Evolutionary conservation across 1,284 basidiomycete genomes (phyloP).

Genomic region (Coniophora puteana): DNA sequence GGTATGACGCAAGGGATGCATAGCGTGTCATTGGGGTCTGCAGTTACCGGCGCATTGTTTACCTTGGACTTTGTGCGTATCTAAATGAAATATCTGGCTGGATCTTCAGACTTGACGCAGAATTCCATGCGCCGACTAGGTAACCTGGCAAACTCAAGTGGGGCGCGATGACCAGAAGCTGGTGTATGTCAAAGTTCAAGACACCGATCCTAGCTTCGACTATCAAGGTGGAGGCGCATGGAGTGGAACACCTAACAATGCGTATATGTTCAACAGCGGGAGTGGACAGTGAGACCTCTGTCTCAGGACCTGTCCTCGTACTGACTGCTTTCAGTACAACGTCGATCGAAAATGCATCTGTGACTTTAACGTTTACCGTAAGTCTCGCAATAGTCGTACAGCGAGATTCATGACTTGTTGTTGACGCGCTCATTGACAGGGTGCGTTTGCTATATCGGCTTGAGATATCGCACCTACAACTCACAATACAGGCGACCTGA

Average conservation of each 20-base stretch:
- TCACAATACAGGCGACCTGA: conserved; percentile 3
- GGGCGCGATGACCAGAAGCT: not conserved
- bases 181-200: not conserved
- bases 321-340: conserved; percentile 12
- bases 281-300: conserved; percentile 15
- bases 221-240: conserved; percentile 1
- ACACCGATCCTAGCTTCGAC: conserved; percentile 3
- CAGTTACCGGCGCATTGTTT: not conserved
- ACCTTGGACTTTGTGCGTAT: no score
- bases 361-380: conserved; percentile 16
- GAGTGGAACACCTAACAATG: conserved; percentile 1
- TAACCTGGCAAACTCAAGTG: conserved; percentile 1
- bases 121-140: no score
- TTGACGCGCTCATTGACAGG: not conserved
- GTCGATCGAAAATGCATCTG: conserved; percentile 11
- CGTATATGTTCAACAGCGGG: conserved; percentile 2
- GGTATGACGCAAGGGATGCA: conserved; percentile 11
- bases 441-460: not conserved
- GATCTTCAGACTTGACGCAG: no score
- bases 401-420: not conserved
- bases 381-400: not conserved
- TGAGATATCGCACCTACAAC: not conserved
- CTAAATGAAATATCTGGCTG: no score
- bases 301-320: not conserved
- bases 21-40: conserved; percentile 14